Base-by-base conservation (phyloP, 257 asterid species). In the Nicotiana attenuata region DNA sequence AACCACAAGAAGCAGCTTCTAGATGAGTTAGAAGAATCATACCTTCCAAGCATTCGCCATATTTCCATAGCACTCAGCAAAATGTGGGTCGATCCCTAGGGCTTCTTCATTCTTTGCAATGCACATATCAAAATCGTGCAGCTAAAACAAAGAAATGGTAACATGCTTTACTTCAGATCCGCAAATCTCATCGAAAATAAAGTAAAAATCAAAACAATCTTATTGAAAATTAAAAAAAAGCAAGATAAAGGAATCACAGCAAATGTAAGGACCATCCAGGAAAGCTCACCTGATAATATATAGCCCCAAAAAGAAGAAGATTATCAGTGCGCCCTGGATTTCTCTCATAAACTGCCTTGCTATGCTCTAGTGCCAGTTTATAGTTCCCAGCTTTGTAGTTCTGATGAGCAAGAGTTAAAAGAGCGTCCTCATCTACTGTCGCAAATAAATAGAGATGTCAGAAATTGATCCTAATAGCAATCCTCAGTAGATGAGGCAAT, bases 31-130 rank as follows among this genome's bases (percentile, higher is more conserved):
- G 64, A 19, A 31, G 26, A 65, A 80, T 24, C 64, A 65, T 86
- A 96, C 99, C 97, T 96, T 96, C 93, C 91, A 96, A 83, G 99
- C 99, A 89, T 96, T 96, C n/a, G 98, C 99, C 99, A 94, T 96
- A 84, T 96, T 96, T 68, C 99, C 99, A 87, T 94, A 96, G 86
- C 99, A 94, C 90, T 96, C 99, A 59, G 99, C 98, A 92, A 96
- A 94, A 81, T 89, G 95, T 29, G 99, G 98, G 81, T 96, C 93
- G 55, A 96, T 86, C 57, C 90, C 88, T 56, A 96, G 92, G 77
- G 99, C 98, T 88, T 96, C 99, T 87, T 96, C 98, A 85, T 96
- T 96, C 89, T 93, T 96, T 22, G 96, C 90, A 19, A 96, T 90
- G 90, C 99, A 96, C 82, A 78, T 87, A 64, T 96, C 98, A 78